These are phyloP conservation scores for Chenopodium formosanum DNA, from an alignment of 148 eudicot genomes.

Conservation along the genomic window DNA sequence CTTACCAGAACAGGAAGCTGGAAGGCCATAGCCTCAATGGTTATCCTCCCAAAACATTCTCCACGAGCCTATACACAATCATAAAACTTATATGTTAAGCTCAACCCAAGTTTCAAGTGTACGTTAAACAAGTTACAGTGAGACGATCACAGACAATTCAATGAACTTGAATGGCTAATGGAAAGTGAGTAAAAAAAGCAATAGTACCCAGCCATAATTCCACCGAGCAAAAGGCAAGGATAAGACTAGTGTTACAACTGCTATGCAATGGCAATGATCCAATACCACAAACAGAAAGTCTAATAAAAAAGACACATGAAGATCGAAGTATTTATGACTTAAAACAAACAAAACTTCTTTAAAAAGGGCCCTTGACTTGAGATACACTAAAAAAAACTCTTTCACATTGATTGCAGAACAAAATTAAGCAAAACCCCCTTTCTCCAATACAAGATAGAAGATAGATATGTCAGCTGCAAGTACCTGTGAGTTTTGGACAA, in stretches of 20 bases:
- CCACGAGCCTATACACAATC: slow-evolving; percentile 64
- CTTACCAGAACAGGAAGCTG: slow-evolving; percentile 91
- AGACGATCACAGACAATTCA: not conserved
- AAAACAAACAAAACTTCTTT: not conserved
- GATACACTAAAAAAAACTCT: not conserved
- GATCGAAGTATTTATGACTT: not conserved
- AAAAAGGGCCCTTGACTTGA: not conserved
- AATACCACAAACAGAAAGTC: not conserved
- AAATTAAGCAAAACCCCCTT: not conserved
- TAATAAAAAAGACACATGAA: not conserved
- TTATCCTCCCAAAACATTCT: slow-evolving; percentile 97
- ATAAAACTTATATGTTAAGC: not conserved
- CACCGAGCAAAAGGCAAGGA: not conserved
- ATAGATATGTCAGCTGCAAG: slow-evolving; percentile 19
- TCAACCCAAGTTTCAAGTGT: not conserved
- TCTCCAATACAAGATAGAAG: slow-evolving; percentile 10
- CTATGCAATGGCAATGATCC: not conserved
- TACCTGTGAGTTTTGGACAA: slow-evolving; percentile 97
- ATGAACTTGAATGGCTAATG: not conserved
- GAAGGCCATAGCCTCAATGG: slow-evolving; percentile 99
- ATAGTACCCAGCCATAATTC: not conserved
- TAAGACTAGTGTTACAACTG: not conserved
- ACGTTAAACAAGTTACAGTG: not conserved
- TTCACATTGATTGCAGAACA: not conserved
- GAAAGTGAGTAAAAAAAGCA: not conserved